Conservation (phyloP, 2,329 filamentous ascomycete species). For the Incumbomyces delicatus region DNA sequence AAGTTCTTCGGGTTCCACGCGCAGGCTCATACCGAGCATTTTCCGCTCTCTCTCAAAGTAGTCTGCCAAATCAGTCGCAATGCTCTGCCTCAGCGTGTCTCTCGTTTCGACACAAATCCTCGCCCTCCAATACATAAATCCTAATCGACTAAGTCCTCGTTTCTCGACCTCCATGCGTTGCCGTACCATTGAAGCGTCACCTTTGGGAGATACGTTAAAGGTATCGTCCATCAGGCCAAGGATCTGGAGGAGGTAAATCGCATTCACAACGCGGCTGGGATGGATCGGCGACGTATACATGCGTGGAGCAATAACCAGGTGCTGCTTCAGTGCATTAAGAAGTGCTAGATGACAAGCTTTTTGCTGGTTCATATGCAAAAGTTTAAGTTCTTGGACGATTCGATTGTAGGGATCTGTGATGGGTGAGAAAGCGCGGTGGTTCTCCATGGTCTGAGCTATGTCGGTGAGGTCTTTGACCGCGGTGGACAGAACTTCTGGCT, state of each 20-base stretch:
- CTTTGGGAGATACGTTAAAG: not conserved
- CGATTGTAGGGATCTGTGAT: not conserved
- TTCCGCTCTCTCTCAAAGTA: not conserved
- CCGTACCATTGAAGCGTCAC: not conserved
- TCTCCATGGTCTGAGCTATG: not conserved
- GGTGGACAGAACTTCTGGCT: not conserved
- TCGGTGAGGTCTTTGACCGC: not conserved
- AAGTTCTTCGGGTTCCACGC: not conserved
- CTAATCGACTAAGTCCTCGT: not conserved
- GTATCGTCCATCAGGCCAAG: slow-evolving; percentile 3
- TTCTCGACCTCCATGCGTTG: not conserved
- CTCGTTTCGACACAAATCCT: slow-evolving; percentile 1
- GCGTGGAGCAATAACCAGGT: not conserved
- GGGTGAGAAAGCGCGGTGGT: not conserved
- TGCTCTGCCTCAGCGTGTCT: not conserved
- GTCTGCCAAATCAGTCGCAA: not conserved
- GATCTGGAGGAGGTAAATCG: slow-evolving; percentile 1
- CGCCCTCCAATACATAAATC: not conserved
- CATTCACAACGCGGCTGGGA: slow-evolving; percentile 2
- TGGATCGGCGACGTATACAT: slow-evolving; percentile 1
- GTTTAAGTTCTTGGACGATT: slow-evolving; percentile 2
- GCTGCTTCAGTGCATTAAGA: not conserved
- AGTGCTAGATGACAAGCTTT: not conserved
- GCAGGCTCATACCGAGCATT: not conserved
- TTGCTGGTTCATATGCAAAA: not conserved